Evolutionary conservation across 345 rosid species (phyloP).

Genomic region (Mallotus nudiflorus): DNA sequence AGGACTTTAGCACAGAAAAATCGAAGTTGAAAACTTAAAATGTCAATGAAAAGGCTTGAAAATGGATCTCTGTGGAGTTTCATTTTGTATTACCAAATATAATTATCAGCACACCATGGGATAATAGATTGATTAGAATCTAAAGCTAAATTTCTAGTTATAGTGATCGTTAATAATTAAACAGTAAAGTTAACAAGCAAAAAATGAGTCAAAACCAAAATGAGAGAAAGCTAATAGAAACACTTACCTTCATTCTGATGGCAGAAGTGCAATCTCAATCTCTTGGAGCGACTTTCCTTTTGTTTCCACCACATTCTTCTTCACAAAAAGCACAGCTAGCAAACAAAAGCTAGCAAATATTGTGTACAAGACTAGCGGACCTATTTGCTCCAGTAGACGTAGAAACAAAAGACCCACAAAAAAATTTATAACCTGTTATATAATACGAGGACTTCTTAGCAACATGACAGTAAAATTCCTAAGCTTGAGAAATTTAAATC

Average conservation of each 20-base stretch:
- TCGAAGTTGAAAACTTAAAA: no score
- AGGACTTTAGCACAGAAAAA: not conserved
- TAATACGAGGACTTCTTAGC: constrained; percentile 11
- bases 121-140: no score
- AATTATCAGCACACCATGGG: not conserved
- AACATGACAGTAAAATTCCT: not conserved
- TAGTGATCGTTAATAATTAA: not conserved
- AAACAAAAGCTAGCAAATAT: constrained; percentile 72
- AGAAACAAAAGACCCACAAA: constrained; percentile 83
- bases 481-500: not conserved
- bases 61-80: no score
- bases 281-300: constrained; percentile 94
- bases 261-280: constrained; percentile 79
- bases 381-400: constrained; percentile 75
- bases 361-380: constrained; percentile 62
- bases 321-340: constrained; percentile 64
- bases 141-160: no score
- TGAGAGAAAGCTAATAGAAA: not conserved
- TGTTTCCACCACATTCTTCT: constrained; percentile 79
- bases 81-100: not conserved
- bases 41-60: no score
- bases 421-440: constrained; percentile 81
- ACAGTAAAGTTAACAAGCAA: not conserved
- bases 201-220: not conserved
- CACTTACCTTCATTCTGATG: constrained; percentile 41